A percentile compares a stretch with the other conserved stretches of the same genome.
phyloP scores from a whole-genome alignment of 805 yeast species.

The Saturnispora serradocipensis region DNA sequence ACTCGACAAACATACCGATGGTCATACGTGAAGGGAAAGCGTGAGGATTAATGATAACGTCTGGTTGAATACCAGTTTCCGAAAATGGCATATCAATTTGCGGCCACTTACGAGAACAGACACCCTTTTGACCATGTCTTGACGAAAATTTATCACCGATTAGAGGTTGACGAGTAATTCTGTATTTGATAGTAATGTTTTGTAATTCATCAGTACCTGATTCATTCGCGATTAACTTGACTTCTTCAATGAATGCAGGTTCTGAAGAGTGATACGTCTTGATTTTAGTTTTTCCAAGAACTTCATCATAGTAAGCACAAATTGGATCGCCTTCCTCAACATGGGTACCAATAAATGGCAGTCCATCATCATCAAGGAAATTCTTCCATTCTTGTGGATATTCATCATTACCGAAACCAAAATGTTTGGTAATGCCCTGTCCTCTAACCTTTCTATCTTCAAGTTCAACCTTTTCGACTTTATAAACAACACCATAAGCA shows the following conservation, averaged over 20 bases:
- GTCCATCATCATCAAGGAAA: conserved; percentile 83
- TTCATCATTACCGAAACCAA: conserved; percentile 87
- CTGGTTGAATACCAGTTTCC: conserved; percentile 95
- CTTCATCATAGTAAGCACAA: conserved; percentile 86
- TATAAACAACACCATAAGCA: conserved; percentile 94
- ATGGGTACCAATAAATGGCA: conserved; percentile 79
- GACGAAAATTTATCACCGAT: conserved; percentile 98
- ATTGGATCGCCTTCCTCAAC: conserved; percentile 96
- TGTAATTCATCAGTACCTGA: conserved; percentile 71
- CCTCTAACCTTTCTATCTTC: conserved; percentile 72
- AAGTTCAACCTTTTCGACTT: conserved; percentile 86
- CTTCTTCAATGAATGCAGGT: conserved; percentile 93
- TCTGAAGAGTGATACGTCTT: conserved; percentile 91
- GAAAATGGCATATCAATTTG: conserved; percentile 93
- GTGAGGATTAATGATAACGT: conserved; percentile 95
- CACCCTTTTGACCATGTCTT: conserved; percentile 98
- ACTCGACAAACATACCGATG: conserved; percentile 98
- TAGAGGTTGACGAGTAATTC: conserved; percentile 84
- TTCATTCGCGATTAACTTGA: conserved; percentile 84
- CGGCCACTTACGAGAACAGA: conserved; percentile 97
- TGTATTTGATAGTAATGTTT: conserved; percentile 73
- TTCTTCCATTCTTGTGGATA: conserved; percentile 91
- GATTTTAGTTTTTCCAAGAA: conserved; percentile 80
- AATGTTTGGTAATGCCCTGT: conserved; percentile 89
- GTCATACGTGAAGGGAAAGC: conserved; percentile 99